These are phyloP conservation scores for Nicotiana knightiana DNA, from an alignment of 257 asterid species.

Conservation along the genomic window DNA sequence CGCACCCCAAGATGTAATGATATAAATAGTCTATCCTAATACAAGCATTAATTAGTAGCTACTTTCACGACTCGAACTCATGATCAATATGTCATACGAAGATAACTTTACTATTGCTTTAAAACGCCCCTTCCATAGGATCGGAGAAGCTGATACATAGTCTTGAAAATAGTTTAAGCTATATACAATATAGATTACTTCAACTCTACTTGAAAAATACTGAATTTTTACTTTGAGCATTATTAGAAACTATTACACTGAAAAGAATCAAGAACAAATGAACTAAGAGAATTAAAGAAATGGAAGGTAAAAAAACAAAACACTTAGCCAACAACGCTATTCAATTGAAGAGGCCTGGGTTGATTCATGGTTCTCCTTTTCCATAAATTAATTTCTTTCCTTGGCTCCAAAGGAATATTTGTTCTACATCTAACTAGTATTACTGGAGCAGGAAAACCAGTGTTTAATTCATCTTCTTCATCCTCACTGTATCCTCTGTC, in stretches of 20 bases:
- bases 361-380: conserved; percentile 71
- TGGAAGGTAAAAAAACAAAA: not conserved
- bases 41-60: no score
- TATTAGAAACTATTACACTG: not conserved
- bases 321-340: not conserved
- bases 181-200: not conserved
- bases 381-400: conserved; percentile 83
- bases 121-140: no score
- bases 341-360: conserved; percentile 56
- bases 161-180: not conserved
- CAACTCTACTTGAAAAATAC: not conserved
- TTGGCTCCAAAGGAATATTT: conserved; percentile 46
- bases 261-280: not conserved
- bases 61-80: no score
- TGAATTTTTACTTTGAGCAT: not conserved
- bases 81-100: no score
- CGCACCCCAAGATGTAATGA: no score
- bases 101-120: no score
- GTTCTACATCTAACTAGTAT: conserved; percentile 15
- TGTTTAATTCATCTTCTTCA: conserved; percentile 21
- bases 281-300: not conserved
- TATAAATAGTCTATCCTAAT: no score
- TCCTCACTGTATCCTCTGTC: conserved; percentile 20
- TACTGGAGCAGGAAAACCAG: conserved; percentile 51
- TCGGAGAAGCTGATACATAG: no score